A percentile compares a stretch with the other conserved stretches of the same genome.
phyloP scores from a whole-genome alignment of 768 basidiomycete species.

The Kwoniella dejecticola region DNA sequence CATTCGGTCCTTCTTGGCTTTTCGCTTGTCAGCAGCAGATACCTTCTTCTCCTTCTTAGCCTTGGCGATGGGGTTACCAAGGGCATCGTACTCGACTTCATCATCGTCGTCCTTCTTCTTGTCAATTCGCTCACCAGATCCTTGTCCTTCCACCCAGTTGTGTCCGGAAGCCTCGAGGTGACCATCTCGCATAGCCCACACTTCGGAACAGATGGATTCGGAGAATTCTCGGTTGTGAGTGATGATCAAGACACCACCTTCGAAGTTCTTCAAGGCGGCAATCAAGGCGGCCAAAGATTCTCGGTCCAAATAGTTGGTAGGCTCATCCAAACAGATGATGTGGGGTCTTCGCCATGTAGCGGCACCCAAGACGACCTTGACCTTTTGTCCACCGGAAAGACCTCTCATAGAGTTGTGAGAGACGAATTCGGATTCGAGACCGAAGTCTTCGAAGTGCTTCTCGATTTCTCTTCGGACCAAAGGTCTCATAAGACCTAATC shows the following conservation, averaged over 20 bases:
- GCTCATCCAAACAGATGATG: slow-evolving; percentile 94
- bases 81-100: slow-evolving; percentile 88
- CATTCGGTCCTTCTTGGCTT: slow-evolving; percentile 85
- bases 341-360: slow-evolving; percentile 99
- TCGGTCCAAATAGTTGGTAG: slow-evolving; percentile 98
- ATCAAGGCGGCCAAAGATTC: slow-evolving; percentile 99
- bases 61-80: slow-evolving; percentile 72
- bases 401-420: slow-evolving; percentile 99
- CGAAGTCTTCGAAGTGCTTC: slow-evolving; percentile 97
- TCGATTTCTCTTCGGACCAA: slow-evolving; percentile 98
- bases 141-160: slow-evolving; percentile 99
- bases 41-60: slow-evolving; percentile 84
- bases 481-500: slow-evolving; percentile 88
- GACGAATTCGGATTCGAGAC: slow-evolving; percentile 95
- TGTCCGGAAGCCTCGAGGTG: slow-evolving; percentile 80
- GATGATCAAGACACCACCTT: slow-evolving; percentile 96
- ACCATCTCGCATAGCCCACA: slow-evolving; percentile 99
- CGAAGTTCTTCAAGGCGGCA: slow-evolving; percentile 94
- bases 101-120: slow-evolving; percentile 82
- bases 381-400: slow-evolving; percentile 97
- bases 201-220: slow-evolving; percentile 94
- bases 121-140: slow-evolving; percentile 90
- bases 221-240: slow-evolving; percentile 99
- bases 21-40: slow-evolving; percentile 77
- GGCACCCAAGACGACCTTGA: slow-evolving; percentile 97